Percentiles rank a stretch among this genome's conserved stretches.
These are phyloP conservation scores for Nyssa sinensis DNA, from an alignment of 148 eudicot species.

Conservation along the genomic window DNA sequence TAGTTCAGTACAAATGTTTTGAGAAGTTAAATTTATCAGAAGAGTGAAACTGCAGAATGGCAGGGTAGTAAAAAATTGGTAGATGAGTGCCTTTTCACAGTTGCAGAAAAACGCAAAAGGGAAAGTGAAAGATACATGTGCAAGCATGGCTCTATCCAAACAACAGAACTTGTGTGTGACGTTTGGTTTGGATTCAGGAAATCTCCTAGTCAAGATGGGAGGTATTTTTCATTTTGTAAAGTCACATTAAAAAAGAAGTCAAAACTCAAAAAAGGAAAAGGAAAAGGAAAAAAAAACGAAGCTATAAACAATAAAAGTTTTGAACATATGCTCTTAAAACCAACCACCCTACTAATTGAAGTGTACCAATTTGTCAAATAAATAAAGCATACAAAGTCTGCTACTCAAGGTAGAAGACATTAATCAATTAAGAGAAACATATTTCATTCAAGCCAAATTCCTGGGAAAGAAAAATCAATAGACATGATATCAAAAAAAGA, in stretches of 20 bases:
- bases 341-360: not conserved
- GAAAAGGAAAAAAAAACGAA: too few relatives aligned
- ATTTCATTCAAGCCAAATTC: not conserved
- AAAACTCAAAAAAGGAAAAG: too few relatives aligned
- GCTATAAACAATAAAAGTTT: not conserved
- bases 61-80: too few relatives aligned
- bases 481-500: too few relatives aligned
- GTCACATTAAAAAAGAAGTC: not conserved
- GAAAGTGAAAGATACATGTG: not conserved
- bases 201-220: not conserved
- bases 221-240: not conserved
- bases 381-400: not conserved
- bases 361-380: not conserved
- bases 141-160: not conserved
- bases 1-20: too few relatives aligned
- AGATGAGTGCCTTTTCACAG: too few relatives aligned
- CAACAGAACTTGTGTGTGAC: not conserved
- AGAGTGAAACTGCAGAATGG: too few relatives aligned
- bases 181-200: not conserved
- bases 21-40: too few relatives aligned
- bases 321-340: not conserved
- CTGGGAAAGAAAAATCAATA: too few relatives aligned
- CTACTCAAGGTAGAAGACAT: not conserved
- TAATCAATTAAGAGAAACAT: not conserved
- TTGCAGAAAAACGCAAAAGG: too few relatives aligned